phyloP scores from a whole-genome alignment of 345 rosid species.

The Eucalyptus erythrocorys region DNA sequence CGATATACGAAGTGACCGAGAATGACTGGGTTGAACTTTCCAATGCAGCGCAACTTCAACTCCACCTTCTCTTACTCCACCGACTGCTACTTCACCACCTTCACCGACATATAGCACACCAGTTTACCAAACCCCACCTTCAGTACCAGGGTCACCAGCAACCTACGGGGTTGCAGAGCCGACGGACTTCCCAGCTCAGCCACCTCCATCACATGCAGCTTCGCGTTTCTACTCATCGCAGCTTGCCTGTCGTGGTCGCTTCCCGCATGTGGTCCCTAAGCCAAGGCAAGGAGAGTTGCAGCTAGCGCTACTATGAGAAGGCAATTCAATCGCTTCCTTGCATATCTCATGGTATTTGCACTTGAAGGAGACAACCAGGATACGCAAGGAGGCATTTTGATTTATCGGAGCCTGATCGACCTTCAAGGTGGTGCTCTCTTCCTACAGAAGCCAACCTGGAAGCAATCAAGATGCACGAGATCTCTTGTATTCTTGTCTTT shows the following conservation, averaged over 20 bases:
- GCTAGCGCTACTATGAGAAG: constrained; percentile 1
- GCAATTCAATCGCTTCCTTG: constrained; percentile 12
- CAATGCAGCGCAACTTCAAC: constrained; percentile 39
- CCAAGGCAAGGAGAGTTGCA: neutral
- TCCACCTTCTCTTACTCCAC: constrained; percentile 12
- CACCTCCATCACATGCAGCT: constrained; percentile 20
- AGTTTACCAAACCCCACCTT: constrained; percentile 10
- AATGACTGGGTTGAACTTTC: neutral
- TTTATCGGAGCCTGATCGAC: neutral
- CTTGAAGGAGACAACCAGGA: neutral
- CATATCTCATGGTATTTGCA: neutral
- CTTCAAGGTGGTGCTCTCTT: neutral
- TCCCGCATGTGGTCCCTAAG: neutral
- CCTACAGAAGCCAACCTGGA: neutral
- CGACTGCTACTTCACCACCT: neutral
- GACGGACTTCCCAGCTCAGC: constrained; percentile 73
- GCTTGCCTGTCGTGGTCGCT: constrained; percentile 7
- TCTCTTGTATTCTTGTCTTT: neutral
- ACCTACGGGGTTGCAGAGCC: constrained; percentile 70
- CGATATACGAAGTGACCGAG: neutral
- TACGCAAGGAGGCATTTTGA: neutral
- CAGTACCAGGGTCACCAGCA: constrained; percentile 36
- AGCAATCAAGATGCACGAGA: neutral
- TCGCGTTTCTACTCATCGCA: constrained; percentile 24
- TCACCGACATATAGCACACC: constrained; percentile 11